Conservation (phyloP, 331 rosid genomes). For the Stylosanthes scabra region DNA sequence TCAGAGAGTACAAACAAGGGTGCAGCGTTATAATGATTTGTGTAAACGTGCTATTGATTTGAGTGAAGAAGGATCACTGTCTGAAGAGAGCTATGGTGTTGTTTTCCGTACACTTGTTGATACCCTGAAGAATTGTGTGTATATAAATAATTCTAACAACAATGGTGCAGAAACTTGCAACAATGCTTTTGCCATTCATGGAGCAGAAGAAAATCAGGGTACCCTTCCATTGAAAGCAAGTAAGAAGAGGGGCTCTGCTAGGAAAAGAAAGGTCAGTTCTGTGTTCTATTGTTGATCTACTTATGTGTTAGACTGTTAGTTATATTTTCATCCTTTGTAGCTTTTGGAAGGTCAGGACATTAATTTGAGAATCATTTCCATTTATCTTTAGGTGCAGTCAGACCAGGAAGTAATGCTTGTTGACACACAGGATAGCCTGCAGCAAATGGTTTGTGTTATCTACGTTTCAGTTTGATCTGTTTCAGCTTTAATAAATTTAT, state of each 20-base stretch:
- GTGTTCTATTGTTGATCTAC: slow-evolving; percentile 26
- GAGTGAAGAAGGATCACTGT: slow-evolving; percentile 62
- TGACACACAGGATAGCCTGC: slow-evolving; percentile 57
- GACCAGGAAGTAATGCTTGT: slow-evolving; percentile 52
- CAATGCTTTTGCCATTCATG: slow-evolving; percentile 45
- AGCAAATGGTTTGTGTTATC: slow-evolving; percentile 54
- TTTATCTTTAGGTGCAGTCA: slow-evolving; percentile 42
- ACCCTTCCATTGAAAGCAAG: slow-evolving; percentile 40
- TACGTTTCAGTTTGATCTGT: slow-evolving; percentile 27
- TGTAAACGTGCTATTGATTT: slow-evolving; percentile 54
- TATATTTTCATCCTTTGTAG: slow-evolving; percentile 24
- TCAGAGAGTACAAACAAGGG: slow-evolving; percentile 47
- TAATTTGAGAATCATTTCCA: slow-evolving; percentile 39
- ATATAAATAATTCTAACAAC: slow-evolving; percentile 48
- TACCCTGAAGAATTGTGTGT: slow-evolving; percentile 56
- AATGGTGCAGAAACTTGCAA: slow-evolving; percentile 45
- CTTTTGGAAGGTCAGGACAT: slow-evolving; percentile 28
- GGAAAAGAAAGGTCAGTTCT: slow-evolving; percentile 58
- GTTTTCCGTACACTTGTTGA: slow-evolving; percentile 51
- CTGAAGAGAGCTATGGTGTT: slow-evolving; percentile 50
- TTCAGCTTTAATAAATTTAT: slow-evolving; percentile 33
- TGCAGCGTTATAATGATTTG: slow-evolving; percentile 53
- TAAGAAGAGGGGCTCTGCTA: slow-evolving; percentile 52
- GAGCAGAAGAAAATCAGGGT: slow-evolving; percentile 53
- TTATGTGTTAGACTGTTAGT: background rate